Conservation (phyloP, 2,329 filamentous ascomycete species). For the Chrysoporthe austroafricana region DNA sequence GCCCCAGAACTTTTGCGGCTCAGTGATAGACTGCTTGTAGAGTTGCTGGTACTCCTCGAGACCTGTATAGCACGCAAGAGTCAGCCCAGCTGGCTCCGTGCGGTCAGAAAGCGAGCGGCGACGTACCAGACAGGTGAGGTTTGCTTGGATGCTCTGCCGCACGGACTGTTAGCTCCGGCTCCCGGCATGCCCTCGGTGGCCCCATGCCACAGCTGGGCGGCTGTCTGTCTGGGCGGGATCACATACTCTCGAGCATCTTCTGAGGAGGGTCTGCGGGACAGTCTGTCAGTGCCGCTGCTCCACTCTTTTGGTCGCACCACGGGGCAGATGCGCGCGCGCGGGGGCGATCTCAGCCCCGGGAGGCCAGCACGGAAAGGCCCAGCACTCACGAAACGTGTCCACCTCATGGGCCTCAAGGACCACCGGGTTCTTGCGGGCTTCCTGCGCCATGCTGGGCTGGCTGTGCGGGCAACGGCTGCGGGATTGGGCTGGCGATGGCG, state of each 20-base stretch:
- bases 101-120: not conserved
- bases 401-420: slow-evolving; percentile 78
- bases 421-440: slow-evolving; percentile 56
- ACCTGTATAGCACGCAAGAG: slow-evolving; percentile 43
- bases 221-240: not conserved
- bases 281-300: slow-evolving; percentile 32
- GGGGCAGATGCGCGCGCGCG: not conserved
- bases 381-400: slow-evolving; percentile 68
- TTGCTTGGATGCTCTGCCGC: slow-evolving; percentile 68
- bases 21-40: slow-evolving; percentile 84
- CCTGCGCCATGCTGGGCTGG: slow-evolving; percentile 47
- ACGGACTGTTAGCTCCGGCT: slow-evolving; percentile 41
- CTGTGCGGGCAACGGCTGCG: slow-evolving; percentile 7
- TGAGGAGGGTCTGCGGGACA: slow-evolving; percentile 58
- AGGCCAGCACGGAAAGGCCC: not conserved
- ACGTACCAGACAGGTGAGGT: slow-evolving; percentile 64
- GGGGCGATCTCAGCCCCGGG: not conserved
- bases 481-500: slow-evolving; percentile 28
- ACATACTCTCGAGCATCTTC: slow-evolving; percentile 71
- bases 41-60: slow-evolving; percentile 69
- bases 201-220: not conserved
- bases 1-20: slow-evolving; percentile 90
- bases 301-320: not conserved
- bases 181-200: slow-evolving; percentile 26
- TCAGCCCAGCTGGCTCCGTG: slow-evolving; percentile 7